Evolutionary conservation across 139 green algal genomes (phyloP).

Genomic region (Microglena sp.): DNA sequence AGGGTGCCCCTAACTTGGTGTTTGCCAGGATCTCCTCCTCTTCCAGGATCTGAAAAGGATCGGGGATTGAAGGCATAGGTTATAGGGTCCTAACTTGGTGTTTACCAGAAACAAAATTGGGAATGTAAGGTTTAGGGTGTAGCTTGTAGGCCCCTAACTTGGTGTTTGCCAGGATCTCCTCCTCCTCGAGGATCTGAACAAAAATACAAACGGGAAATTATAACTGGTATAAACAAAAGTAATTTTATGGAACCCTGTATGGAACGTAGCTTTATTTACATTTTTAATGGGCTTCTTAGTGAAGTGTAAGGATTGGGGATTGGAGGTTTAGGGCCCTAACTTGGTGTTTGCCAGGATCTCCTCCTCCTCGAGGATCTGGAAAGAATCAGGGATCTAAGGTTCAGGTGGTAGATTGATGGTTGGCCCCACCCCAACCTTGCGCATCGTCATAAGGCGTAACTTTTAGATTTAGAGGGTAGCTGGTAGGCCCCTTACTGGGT

Average conservation of each 20-base stretch:
- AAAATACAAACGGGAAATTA: not conserved
- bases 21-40: slow-evolving; percentile 22
- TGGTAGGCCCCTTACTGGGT: slow-evolving; percentile 19
- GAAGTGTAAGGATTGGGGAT: not conserved
- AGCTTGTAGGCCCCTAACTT: not conserved
- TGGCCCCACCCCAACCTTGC: too few species aligned
- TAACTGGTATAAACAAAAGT: not conserved
- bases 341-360: not conserved
- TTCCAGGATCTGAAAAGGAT: slow-evolving; percentile 10
- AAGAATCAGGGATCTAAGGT: too few species aligned
- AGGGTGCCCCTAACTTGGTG: slow-evolving; percentile 14
- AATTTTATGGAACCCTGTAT: not conserved
- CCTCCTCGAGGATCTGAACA: slow-evolving; percentile 16
- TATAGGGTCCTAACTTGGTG: not conserved
- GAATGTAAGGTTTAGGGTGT: not conserved
- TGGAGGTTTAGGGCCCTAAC: not conserved
- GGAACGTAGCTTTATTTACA: not conserved
- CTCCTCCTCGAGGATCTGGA: not conserved
- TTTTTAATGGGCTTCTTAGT: not conserved
- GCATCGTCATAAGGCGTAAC: too few species aligned
- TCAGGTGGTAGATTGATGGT: too few species aligned
- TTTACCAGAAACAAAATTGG: not conserved
- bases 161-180: slow-evolving; percentile 18
- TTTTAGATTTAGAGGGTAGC: too few species aligned
- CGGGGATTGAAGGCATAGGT: not conserved